Base-by-base conservation (phyloP, 176 grass and related monocot genomes). In the Thalia dealbata region DNA sequence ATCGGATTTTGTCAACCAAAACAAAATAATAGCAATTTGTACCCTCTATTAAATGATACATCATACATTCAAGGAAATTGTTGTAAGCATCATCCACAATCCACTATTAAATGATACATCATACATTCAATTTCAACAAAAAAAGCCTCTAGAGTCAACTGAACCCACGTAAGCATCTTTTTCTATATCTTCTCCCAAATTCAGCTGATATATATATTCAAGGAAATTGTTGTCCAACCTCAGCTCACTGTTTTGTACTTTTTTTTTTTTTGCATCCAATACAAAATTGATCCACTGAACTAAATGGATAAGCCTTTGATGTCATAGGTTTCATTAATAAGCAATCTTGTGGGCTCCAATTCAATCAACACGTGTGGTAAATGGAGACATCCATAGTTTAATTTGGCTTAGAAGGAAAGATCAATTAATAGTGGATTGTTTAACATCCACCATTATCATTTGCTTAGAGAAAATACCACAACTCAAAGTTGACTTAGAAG, bases 71-170 rank as follows among this genome's bases (percentile, higher is more conserved):
- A 18, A 63, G n/a, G n/a, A n/a, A n/a, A n/a, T n/a, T n/a, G n/a
- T n/a, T n/a, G n/a, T n/a, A n/a, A n/a, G n/a, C n/a, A n/a, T n/a
- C n/a, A n/a, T n/a, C n/a, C n/a, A n/a, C n/a, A n/a, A n/a, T 19
- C 25, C n/a, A 21, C 4, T 18, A 11, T 25, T 16, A 18, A 15
- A 38, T 50, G 22, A 11, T 23, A 16, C 32, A 75, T 48, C 45
- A 4, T 38, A 38, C 42, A 25, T 21, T 22, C 28, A 18, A 63
- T 16, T 56, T 85, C 73, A 90, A 52, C 84, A 79, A 81, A 95
- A 90, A 59, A 75, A 85, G 61, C 87, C 87, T 80, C 80, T 90
- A 73, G 87, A 95, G 52, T 95, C 88, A 11, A 38, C 73, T 43
- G 87, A 87, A 66, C 76, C 76, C 69, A 60, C 90, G 89, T 30